These are phyloP conservation scores for Didymella segeticola DNA, from an alignment of 2,329 filamentous ascomycete genomes.

Conservation along the genomic window DNA sequence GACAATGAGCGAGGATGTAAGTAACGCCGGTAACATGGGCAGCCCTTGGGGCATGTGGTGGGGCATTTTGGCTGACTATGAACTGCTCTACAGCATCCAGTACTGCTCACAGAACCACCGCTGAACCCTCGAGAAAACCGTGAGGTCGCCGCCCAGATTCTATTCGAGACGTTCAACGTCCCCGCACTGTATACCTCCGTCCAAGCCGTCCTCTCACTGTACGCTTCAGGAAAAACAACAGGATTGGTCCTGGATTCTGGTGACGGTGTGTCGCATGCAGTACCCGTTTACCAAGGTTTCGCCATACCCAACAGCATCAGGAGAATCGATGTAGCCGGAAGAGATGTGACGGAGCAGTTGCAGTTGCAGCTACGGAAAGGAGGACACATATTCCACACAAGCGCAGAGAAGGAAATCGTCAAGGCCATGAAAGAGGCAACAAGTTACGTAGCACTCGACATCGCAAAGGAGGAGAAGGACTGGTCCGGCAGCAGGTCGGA, in stretches of 20 bases:
- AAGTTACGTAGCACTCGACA: conserved; percentile 88
- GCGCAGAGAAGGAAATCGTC: conserved; percentile 99
- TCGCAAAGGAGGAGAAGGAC: conserved; percentile 94
- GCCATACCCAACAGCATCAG: conserved; percentile 95
- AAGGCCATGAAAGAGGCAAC: conserved; percentile 95
- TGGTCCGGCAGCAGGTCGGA: conserved; percentile 82
- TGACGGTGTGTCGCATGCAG: conserved; percentile 95
- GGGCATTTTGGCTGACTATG: conserved; percentile 19
- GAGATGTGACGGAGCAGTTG: conserved; percentile 95
- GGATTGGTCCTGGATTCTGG: conserved; percentile 95
- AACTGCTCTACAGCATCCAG: conserved; percentile 72
- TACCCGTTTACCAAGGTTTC: conserved; percentile 97
- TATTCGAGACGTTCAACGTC: conserved; percentile 99
- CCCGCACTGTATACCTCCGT: conserved; percentile 96
- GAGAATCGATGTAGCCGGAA: conserved; percentile 92
- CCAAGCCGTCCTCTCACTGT: conserved; percentile 93
- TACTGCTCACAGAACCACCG: conserved; percentile 93
- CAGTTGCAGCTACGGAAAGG: conserved; percentile 90
- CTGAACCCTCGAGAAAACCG: conserved; percentile 95
- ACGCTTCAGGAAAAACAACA: conserved; percentile 93
- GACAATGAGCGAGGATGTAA: conserved; percentile 93
- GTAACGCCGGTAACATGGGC: conserved; percentile 25
- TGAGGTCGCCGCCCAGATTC: conserved; percentile 93
- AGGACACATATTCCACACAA: conserved; percentile 95
- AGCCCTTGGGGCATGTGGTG: conserved; percentile 9